These are phyloP conservation scores for Thuidium tamariscinum DNA, from an alignment of 225 moss, liverwort and hornwort genomes.

Conservation along the genomic window DNA sequence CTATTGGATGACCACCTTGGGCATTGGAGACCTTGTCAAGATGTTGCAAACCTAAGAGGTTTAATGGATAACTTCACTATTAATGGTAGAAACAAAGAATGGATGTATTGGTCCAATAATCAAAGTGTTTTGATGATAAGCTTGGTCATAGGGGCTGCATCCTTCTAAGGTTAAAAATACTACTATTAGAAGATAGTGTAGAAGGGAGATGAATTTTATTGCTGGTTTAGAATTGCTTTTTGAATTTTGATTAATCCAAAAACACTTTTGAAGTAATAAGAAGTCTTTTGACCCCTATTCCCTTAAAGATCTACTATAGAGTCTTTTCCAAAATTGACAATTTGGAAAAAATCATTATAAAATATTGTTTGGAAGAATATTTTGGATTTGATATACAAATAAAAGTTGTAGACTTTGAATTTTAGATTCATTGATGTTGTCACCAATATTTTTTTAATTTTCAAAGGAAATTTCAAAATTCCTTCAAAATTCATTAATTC, in stretches of 20 bases:
- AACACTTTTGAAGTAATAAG: fast-evolving
- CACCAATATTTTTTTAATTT: no score
- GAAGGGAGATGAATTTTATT: neutral
- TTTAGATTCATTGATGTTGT: no score
- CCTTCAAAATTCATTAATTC: no score
- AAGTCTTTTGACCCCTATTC: no score
- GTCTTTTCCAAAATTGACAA: no score
- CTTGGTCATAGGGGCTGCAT: fast-evolving
- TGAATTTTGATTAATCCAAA: neutral
- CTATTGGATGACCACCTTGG: no score
- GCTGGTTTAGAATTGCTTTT: neutral
- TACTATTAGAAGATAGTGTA: neutral
- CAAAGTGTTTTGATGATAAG: neutral
- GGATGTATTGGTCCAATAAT: fast-evolving
- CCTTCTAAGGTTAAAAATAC: fast-evolving
- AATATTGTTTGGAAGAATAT: no score
- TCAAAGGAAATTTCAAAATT: no score
- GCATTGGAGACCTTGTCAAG: neutral
- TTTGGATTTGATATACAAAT: no score
- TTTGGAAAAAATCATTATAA: no score
- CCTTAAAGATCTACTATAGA: no score
- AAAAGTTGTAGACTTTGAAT: no score
- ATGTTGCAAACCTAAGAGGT: fast-evolving
- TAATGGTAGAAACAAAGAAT: neutral
- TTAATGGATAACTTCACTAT: neutral